Evolutionary conservation across 805 yeast species (phyloP).

Genomic region (Saturnispora diversa): DNA sequence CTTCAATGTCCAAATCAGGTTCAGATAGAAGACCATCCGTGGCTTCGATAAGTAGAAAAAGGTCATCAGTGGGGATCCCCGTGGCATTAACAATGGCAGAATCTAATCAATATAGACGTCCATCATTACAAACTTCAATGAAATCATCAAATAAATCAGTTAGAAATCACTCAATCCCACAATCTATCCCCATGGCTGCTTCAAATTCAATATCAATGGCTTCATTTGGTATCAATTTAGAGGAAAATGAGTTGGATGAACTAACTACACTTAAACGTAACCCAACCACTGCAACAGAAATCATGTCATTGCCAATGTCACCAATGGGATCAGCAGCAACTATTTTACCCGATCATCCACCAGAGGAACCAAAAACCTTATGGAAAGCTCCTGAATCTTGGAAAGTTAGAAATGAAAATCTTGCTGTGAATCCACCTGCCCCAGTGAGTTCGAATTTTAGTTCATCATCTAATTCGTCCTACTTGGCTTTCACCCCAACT

Average conservation of each 20-base stretch:
- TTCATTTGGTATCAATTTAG: constrained; percentile 22
- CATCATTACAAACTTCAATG: constrained; percentile 4
- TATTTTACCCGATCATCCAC: constrained; percentile 8
- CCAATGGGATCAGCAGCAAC: constrained; percentile 19
- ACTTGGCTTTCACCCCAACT: constrained; percentile 16
- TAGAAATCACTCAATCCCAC: constrained; percentile 1
- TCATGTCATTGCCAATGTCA: constrained; percentile 18
- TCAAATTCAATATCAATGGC: constrained; percentile 13
- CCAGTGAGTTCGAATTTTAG: not conserved
- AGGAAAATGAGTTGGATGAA: constrained; percentile 17
- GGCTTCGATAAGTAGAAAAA: constrained; percentile 2
- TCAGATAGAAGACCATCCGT: constrained; percentile 6
- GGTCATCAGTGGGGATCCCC: constrained; percentile 2
- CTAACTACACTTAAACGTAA: not conserved
- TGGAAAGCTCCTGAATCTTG: constrained; percentile 59
- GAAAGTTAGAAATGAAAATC: constrained; percentile 41
- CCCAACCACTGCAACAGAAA: constrained; percentile 8
- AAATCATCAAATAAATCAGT: constrained; percentile 1
- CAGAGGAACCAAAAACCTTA: constrained; percentile 12
- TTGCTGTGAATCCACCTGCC: too few species aligned
- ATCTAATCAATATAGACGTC: constrained; percentile 1
- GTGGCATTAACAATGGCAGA: constrained; percentile 7
- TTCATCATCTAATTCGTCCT: constrained; percentile 9
- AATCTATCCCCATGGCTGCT: constrained; percentile 15
- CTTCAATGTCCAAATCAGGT: not conserved